These are phyloP conservation scores for Lanmaoa rubissima DNA, from an alignment of 768 basidiomycete genomes.

Conservation along the genomic window DNA sequence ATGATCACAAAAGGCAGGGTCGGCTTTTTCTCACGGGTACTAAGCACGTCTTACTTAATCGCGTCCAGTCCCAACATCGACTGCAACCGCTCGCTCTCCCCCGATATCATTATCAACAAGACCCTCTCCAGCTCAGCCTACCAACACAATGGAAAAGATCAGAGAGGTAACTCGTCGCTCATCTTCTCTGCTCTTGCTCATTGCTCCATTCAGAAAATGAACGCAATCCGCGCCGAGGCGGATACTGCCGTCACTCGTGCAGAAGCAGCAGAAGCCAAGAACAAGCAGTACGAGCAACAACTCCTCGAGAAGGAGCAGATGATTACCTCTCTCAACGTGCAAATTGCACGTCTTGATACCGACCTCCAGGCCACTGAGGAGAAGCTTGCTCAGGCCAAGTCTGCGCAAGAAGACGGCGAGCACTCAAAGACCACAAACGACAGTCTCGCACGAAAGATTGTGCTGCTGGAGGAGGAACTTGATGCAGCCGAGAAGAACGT, in stretches of 20 bases:
- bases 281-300: conserved; percentile 72
- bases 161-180: conserved; percentile 35
- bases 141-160: conserved; percentile 45
- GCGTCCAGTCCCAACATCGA: conserved; percentile 18
- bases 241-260: conserved; percentile 80
- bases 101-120: conserved; percentile 2
- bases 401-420: conserved; percentile 64
- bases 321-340: conserved; percentile 75
- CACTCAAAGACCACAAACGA: conserved; percentile 70
- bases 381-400: conserved; percentile 65
- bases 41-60: conserved; percentile 20
- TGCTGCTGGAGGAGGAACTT: conserved; percentile 91
- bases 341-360: conserved; percentile 58
- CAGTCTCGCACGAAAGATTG: conserved; percentile 75
- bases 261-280: conserved; percentile 81
- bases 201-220: conserved; percentile 58
- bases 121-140: conserved; percentile 3
- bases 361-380: conserved; percentile 72
- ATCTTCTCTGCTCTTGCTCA: neutral
- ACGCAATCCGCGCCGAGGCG: conserved; percentile 75
- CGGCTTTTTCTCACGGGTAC: conserved; percentile 35
- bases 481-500: conserved; percentile 94
- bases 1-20: conserved; percentile 37
- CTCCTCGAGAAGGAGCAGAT: conserved; percentile 84
- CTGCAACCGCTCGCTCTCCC: conserved; percentile 5